A percentile compares a stretch with the other conserved stretches of the same genome.
Conservation (phyloP, 2,329 filamentous ascomycete genomes). For the Diplodia corticola region DNA sequence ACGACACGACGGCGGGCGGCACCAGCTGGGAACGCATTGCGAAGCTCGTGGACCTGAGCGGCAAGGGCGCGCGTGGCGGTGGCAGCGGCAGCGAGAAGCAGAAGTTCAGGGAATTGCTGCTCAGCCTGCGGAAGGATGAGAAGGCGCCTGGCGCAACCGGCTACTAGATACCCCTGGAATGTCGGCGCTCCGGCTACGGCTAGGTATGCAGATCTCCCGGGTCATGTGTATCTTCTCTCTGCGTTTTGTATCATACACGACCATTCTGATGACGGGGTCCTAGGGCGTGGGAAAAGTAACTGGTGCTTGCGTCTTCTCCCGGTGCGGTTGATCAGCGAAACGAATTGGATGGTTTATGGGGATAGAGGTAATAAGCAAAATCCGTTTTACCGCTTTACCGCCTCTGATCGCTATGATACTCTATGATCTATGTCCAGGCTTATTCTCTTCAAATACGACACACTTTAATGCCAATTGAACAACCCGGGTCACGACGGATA, state of each 20-base stretch:
- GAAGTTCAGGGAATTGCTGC: conserved; percentile 86
- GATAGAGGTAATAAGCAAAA: conserved; percentile 22
- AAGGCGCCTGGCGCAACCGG: conserved; percentile 67
- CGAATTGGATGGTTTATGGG: conserved; percentile 3
- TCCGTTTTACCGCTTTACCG: conserved; percentile 4
- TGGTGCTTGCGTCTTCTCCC: conserved; percentile 15
- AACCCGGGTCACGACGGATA: background rate
- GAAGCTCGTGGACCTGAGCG: conserved; percentile 95
- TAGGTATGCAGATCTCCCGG: conserved; percentile 1
- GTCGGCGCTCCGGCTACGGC: background rate
- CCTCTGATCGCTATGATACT: conserved; percentile 13
- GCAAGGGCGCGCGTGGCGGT: conserved; percentile 85
- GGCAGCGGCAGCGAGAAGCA: conserved; percentile 91
- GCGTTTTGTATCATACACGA: conserved; percentile 23
- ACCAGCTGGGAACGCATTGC: conserved; percentile 99
- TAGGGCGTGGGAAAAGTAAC: conserved; percentile 14
- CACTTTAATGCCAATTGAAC: background rate
- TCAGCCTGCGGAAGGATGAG: conserved; percentile 89
- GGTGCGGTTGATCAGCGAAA: conserved; percentile 13
- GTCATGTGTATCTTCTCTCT: background rate
- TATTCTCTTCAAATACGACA: background rate
- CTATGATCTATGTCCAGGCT: background rate
- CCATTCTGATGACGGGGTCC: conserved; percentile 18
- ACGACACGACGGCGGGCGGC: conserved; percentile 90
- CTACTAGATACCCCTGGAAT: conserved; percentile 31